These are phyloP conservation scores for Cladorrhinum samala DNA, from an alignment of 495 filamentous ascomycete species.

Conservation along the genomic window DNA sequence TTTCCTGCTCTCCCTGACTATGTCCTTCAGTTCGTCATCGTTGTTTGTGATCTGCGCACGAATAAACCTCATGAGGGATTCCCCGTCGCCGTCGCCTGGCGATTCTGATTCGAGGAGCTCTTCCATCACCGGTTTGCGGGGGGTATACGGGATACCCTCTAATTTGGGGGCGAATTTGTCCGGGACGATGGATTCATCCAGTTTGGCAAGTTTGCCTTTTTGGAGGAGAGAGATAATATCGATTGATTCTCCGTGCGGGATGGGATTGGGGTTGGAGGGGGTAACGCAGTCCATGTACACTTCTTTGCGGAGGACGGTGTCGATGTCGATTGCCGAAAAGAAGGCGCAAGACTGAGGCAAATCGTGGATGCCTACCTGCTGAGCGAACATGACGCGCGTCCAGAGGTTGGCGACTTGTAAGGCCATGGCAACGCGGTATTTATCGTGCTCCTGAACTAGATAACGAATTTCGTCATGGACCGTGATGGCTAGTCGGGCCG, in stretches of 20 bases:
- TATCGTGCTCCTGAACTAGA: conserved; percentile 76
- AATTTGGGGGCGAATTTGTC: conserved; percentile 42
- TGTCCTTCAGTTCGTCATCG: conserved; percentile 65
- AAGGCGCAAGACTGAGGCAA: conserved; percentile 90
- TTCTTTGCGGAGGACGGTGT: conserved; percentile 89
- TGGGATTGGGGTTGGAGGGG: conserved; percentile 71
- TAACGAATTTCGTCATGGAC: conserved; percentile 98
- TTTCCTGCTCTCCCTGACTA: conserved; percentile 53
- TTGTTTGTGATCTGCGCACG: conserved; percentile 76
- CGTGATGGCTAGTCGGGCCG: conserved; percentile 81
- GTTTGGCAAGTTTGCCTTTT: conserved; percentile 51
- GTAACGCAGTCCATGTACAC: conserved; percentile 97
- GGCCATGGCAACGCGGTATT: conserved; percentile 83
- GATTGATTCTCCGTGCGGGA: conserved; percentile 78
- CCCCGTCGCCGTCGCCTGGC: conserved; percentile 18
- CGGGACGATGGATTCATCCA: conserved; percentile 59
- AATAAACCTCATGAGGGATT: conserved; percentile 58
- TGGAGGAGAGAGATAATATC: conserved; percentile 73
- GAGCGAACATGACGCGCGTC: conserved; percentile 94
- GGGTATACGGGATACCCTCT: conserved; percentile 57
- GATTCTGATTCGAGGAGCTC: conserved; percentile 40
- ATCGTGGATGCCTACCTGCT: conserved; percentile 94
- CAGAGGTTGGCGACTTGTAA: conserved; percentile 92
- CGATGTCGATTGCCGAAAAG: conserved; percentile 93
- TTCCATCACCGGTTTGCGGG: conserved; percentile 75